Evolutionary conservation across 2,329 filamentous ascomycete genomes (phyloP).

Genomic region (Fusarium sp.): DNA sequence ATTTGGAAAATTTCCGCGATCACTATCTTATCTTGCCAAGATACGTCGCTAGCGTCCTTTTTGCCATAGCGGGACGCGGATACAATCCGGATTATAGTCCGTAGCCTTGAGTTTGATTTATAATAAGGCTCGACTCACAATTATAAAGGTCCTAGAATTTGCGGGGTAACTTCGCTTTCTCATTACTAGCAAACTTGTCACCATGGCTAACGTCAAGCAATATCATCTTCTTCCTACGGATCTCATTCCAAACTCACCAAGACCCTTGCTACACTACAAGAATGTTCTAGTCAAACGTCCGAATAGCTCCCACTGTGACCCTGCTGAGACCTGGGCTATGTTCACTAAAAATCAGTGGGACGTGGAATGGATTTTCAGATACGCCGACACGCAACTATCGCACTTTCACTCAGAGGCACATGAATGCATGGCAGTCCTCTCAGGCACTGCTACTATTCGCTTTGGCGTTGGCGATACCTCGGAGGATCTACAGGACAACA

Average conservation of each 20-base stretch:
- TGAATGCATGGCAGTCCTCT: slow-evolving; percentile 70
- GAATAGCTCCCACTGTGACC: slow-evolving; percentile 43
- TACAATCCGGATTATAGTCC: no score
- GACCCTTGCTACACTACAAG: slow-evolving; percentile 66
- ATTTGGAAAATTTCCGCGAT: not conserved
- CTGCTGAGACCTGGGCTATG: slow-evolving; percentile 55
- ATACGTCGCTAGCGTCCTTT: no score
- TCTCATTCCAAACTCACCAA: slow-evolving; percentile 65
- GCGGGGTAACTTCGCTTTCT: not conserved
- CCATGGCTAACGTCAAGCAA: slow-evolving; percentile 49
- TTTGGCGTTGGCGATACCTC: slow-evolving; percentile 66
- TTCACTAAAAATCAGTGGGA: slow-evolving; percentile 65
- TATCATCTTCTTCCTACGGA: slow-evolving; percentile 59
- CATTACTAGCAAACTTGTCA: accelerated
- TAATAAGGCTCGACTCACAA: not conserved
- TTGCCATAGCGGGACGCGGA: slow-evolving; percentile 6
- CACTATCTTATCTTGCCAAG: not conserved
- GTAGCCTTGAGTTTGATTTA: not conserved
- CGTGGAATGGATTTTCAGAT: slow-evolving; percentile 69
- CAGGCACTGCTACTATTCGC: slow-evolving; percentile 65
- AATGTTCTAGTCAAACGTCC: slow-evolving; percentile 18
- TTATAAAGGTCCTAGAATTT: not conserved
- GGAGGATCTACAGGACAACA: slow-evolving; percentile 56
- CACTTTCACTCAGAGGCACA: slow-evolving; percentile 70
- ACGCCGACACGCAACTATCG: slow-evolving; percentile 65